These are phyloP conservation scores for Sorghum bicolor DNA, from an alignment of 176 grass and related monocot species.

Conservation along the genomic window DNA sequence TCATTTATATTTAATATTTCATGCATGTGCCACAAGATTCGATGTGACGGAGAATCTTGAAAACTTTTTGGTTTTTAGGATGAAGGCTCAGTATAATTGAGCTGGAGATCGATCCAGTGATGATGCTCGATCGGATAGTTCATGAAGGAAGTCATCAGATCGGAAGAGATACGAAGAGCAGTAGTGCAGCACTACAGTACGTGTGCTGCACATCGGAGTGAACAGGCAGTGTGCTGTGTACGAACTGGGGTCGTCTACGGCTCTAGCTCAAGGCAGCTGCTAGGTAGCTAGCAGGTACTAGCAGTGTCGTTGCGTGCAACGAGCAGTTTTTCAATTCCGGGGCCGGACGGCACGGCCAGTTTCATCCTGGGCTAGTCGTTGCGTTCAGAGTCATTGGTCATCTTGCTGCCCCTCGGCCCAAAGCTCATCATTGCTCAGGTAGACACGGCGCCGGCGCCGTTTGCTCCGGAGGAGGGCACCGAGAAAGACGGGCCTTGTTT, in stretches of 20 bases:
- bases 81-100: neutral
- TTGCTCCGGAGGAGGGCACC: no score
- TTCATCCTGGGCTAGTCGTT: conserved; percentile 33
- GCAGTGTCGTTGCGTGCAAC: conserved; percentile 29
- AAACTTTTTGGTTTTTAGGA: no score
- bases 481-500: no score
- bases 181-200: neutral
- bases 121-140: neutral
- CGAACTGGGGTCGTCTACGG: no score
- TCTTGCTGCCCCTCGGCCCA: conserved; percentile 11
- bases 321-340: no score
- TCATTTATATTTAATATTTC: no score
- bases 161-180: no score
- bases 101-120: neutral
- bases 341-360: neutral
- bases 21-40: no score
- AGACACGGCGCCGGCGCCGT: conserved; percentile 22
- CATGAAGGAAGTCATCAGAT: neutral
- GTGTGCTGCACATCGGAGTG: neutral
- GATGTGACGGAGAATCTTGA: no score
- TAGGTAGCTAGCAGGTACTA: neutral
- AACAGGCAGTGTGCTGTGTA: neutral
- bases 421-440: conserved; percentile 1
- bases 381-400: conserved; percentile 64
- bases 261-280: neutral